A percentile compares a stretch with the other conserved stretches of the same genome.
Evolutionary conservation across 73 alveolate species (phyloP).

Genomic region (Stentor roeselii): DNA sequence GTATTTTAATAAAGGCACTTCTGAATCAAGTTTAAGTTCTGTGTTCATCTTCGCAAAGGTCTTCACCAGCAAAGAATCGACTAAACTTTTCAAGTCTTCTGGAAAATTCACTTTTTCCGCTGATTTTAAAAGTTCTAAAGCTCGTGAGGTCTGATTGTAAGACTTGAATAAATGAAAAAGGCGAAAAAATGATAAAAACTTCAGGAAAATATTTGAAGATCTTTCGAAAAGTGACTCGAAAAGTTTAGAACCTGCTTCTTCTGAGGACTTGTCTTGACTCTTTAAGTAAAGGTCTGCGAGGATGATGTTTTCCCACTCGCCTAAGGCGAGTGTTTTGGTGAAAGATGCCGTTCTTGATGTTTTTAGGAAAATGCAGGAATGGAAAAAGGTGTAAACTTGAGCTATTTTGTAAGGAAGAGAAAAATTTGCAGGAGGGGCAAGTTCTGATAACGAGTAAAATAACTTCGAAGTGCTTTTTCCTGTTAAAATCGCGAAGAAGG

Average conservation of each 20-base stretch:
- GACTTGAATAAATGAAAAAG: background rate
- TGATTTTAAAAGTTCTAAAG: background rate
- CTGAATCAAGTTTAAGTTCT: background rate
- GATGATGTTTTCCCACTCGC: background rate
- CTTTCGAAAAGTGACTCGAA: background rate
- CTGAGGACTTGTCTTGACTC: slow-evolving; percentile 2
- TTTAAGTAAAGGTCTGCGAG: background rate
- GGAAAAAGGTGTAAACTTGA: background rate
- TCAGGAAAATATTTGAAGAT: background rate
- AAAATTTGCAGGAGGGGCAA: background rate
- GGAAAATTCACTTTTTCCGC: background rate
- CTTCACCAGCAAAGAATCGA: background rate
- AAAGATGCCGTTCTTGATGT: background rate
- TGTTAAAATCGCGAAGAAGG: background rate
- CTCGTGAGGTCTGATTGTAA: background rate
- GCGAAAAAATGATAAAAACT: slow-evolving; percentile 3
- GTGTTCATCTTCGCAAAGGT: background rate
- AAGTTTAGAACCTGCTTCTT: background rate
- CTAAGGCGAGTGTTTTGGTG: background rate
- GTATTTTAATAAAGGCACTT: background rate
- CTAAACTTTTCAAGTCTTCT: background rate
- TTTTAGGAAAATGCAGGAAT: background rate
- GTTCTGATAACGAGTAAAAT: background rate
- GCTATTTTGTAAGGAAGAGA: slow-evolving; percentile 1
- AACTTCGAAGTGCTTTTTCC: background rate